Conservation (phyloP, 768 basidiomycete species). For the Russula dissimulans region DNA sequence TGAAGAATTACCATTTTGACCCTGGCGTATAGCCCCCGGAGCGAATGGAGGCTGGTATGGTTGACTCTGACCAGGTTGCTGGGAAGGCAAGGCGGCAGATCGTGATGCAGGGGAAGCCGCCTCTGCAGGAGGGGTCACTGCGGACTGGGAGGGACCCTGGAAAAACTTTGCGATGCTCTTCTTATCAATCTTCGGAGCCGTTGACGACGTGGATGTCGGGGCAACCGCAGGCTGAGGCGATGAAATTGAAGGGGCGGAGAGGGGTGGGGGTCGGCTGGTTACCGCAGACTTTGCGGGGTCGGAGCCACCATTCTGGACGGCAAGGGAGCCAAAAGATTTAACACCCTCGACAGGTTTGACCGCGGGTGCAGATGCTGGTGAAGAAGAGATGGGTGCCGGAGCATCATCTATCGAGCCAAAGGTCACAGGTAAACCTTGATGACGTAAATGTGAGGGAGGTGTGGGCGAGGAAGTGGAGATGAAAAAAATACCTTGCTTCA, state of each 20-base stretch:
- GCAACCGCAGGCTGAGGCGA: constrained; percentile 21
- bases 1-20: constrained; percentile 17
- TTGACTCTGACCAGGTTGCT: constrained; percentile 21
- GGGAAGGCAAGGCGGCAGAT: constrained; percentile 42
- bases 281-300: constrained; percentile 15
- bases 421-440: constrained; percentile 57
- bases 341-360: constrained; percentile 58
- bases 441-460: constrained; percentile 5
- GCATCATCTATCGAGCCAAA: constrained; percentile 89
- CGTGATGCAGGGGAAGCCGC: constrained; percentile 36
- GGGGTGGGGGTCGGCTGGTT: constrained; percentile 18
- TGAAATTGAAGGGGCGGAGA: constrained; percentile 26
- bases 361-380: constrained; percentile 58
- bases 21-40: constrained; percentile 13
- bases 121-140: constrained; percentile 20
- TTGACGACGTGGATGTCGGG: constrained; percentile 18
- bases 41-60: constrained; percentile 10
- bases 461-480: not conserved
- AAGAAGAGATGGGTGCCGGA: constrained; percentile 68
- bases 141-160: constrained; percentile 34
- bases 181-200: constrained; percentile 31
- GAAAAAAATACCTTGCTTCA: constrained; percentile 50
- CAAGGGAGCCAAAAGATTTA: constrained; percentile 74
- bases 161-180: constrained; percentile 55
- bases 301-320: constrained; percentile 36